phyloP scores from a whole-genome alignment of 2,329 filamentous ascomycete species.

The Hansfordia pulvinata region DNA sequence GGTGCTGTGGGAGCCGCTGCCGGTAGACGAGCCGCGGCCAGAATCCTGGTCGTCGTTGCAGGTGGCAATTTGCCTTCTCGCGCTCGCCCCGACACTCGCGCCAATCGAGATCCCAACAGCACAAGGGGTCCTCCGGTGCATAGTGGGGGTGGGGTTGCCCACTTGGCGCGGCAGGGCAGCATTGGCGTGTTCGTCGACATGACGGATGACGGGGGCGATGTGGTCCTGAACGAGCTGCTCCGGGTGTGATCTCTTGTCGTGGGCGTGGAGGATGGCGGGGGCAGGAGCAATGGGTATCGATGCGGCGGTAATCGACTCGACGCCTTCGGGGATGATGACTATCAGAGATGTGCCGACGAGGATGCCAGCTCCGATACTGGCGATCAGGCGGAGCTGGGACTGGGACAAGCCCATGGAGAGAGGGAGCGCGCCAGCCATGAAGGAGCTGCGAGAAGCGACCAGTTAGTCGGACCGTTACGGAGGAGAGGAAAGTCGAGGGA shows the following conservation, averaged over 20 bases:
- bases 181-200: conserved; percentile 1
- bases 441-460: conserved; percentile 50
- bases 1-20: too few relatives aligned
- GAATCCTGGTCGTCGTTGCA: too few relatives aligned
- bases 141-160: too few relatives aligned
- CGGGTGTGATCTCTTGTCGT: conserved; percentile 9
- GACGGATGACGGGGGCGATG: too few relatives aligned
- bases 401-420: conserved; percentile 78
- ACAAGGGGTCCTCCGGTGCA: too few relatives aligned
- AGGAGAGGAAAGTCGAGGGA: conserved; percentile 3
- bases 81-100: too few relatives aligned
- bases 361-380: conserved; percentile 84
- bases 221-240: conserved; percentile 5
- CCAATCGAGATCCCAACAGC: too few relatives aligned
- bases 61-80: too few relatives aligned
- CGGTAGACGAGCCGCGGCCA: too few relatives aligned
- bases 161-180: too few relatives aligned
- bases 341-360: conserved; percentile 90
- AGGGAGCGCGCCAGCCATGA: conserved; percentile 81
- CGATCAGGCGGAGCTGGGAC: conserved; percentile 77
- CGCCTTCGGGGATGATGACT: conserved; percentile 93
- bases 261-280: too few relatives aligned
- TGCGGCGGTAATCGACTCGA: conserved; percentile 70
- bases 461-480: conserved; percentile 5
- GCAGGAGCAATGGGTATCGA: conserved; percentile 21